These are phyloP conservation scores for Haplosporangium gracile DNA, from an alignment of 192 early-diverging fungal genomes.

Conservation along the genomic window DNA sequence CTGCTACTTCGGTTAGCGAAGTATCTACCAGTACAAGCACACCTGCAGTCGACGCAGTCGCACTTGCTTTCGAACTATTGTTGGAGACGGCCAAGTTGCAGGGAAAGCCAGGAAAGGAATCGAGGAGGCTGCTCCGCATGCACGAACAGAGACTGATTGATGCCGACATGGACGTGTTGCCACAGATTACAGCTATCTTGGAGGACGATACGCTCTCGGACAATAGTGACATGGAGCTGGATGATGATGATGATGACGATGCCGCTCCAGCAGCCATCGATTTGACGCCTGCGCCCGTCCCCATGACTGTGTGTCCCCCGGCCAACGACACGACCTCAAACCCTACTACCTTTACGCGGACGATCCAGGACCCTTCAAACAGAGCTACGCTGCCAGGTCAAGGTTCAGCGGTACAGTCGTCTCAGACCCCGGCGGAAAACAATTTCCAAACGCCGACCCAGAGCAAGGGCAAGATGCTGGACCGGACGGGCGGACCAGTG, in stretches of 20 bases:
- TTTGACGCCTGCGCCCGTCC: background rate
- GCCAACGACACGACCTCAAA: background rate
- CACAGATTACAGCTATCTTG: background rate
- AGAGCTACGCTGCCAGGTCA: background rate
- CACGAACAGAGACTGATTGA: background rate
- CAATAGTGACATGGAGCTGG: conserved; percentile 3
- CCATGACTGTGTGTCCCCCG: background rate
- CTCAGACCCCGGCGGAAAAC: background rate
- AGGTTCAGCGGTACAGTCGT: background rate
- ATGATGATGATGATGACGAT: background rate
- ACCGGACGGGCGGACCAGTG: conserved; percentile 4
- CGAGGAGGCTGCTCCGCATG: background rate
- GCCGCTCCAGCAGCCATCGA: background rate
- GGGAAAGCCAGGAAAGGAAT: background rate
- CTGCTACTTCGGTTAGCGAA: background rate
- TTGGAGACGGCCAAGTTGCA: background rate
- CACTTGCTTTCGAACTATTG: background rate
- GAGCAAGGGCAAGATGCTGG: background rate
- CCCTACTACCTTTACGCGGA: background rate
- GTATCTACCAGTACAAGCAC: background rate
- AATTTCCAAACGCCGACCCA: background rate
- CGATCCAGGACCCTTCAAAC: background rate
- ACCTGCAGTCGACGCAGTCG: background rate
- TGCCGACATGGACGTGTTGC: background rate
- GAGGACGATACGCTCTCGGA: conserved; percentile 5